Conservation (phyloP, 192 early-diverging fungal species). For the Glomus cerebriforme region DNA sequence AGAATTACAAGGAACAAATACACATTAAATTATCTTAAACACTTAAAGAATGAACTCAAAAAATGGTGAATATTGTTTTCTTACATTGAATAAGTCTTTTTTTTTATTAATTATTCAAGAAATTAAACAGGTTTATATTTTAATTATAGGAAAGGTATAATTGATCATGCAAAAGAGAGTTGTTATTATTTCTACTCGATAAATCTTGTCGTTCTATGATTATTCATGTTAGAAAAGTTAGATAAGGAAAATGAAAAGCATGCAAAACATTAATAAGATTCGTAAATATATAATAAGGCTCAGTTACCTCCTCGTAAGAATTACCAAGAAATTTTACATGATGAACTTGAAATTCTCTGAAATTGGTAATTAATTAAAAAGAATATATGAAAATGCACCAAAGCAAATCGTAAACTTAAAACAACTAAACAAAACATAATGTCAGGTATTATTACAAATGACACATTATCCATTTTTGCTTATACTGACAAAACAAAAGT, state of each 20-base stretch:
- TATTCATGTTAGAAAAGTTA: too few species aligned
- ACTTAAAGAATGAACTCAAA: conserved; percentile 9
- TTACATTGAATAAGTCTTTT: not conserved
- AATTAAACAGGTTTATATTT: not conserved
- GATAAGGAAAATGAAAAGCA: not conserved
- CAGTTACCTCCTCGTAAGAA: not conserved
- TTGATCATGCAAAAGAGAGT: conserved; percentile 1
- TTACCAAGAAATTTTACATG: not conserved
- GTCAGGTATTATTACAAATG: not conserved
- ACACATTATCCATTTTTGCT: conserved; percentile 14
- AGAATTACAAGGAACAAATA: too few species aligned
- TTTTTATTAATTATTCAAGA: not conserved
- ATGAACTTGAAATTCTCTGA: not conserved
- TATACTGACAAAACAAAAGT: conserved; percentile 20
- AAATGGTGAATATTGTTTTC: conserved; percentile 5
- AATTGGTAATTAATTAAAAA: not conserved
- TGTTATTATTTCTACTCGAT: conserved; percentile 30
- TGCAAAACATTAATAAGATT: conserved; percentile 20
- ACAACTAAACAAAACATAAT: not conserved
- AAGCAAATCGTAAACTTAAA: not conserved
- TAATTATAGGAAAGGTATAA: not conserved
- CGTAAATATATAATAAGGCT: conserved; percentile 8
- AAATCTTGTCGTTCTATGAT: conserved; percentile 27
- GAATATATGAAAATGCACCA: not conserved
- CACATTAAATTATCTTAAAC: not conserved